Evolutionary conservation across 768 basidiomycete species (phyloP).

Genomic region (Tricholoma hemisulphureum): DNA sequence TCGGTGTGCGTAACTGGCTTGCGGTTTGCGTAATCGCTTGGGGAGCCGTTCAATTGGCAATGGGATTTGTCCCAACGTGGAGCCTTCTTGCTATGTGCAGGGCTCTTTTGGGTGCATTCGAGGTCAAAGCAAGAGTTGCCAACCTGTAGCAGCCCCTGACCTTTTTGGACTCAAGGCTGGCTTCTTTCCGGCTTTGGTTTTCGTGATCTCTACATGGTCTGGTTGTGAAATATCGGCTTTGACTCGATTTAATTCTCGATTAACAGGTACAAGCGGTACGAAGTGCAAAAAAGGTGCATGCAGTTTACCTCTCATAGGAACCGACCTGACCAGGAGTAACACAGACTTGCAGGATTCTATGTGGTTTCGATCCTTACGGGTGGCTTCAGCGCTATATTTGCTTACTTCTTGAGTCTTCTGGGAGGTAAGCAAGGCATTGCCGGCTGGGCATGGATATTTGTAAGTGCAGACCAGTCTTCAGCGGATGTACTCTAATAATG

Average conservation of each 20-base stretch:
- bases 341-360: slow-evolving; percentile 49
- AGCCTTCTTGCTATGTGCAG: slow-evolving; percentile 38
- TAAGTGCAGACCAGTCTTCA: slow-evolving; percentile 20
- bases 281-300: slow-evolving; percentile 48
- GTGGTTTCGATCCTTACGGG: slow-evolving; percentile 41
- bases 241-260: not conserved
- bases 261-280: slow-evolving; percentile 48
- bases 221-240: not conserved
- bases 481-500: not conserved
- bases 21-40: slow-evolving; percentile 39
- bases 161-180: slow-evolving; percentile 35
- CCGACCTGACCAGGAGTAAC: not conserved
- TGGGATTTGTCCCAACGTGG: slow-evolving; percentile 44
- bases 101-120: slow-evolving; percentile 40
- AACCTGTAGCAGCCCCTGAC: not conserved
- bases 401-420: slow-evolving; percentile 42
- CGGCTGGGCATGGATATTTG: slow-evolving; percentile 57
- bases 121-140: slow-evolving; percentile 30
- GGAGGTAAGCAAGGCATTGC: slow-evolving; percentile 40
- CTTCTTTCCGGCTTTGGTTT: slow-evolving; percentile 50
- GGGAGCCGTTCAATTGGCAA: slow-evolving; percentile 42
- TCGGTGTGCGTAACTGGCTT: slow-evolving; percentile 43
- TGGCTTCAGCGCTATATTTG: slow-evolving; percentile 50
- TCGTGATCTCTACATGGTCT: slow-evolving; percentile 48
- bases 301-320: not conserved